phyloP scores from a whole-genome alignment of 306 rosid genomes.

The Corylus americana region DNA sequence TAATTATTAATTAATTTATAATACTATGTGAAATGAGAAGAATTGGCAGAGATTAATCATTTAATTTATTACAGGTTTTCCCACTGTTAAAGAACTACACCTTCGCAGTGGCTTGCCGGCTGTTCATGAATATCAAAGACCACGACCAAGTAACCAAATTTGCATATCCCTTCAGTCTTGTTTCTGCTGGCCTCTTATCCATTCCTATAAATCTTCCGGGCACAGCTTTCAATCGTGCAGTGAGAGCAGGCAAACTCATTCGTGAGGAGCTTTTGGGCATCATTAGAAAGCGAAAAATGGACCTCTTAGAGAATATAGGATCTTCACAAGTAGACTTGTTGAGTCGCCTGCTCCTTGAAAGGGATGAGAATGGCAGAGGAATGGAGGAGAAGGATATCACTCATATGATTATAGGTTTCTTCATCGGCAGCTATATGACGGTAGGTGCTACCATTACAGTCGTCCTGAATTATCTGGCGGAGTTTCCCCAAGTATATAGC shows the following conservation, averaged over 20 bases:
- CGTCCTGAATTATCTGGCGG: slow-evolving; percentile 10
- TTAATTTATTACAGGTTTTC: not conserved
- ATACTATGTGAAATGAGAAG: too few species aligned
- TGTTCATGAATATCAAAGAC: not conserved
- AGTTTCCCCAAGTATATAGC: slow-evolving; percentile 25
- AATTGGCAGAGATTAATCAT: too few species aligned
- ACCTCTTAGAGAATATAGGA: not conserved
- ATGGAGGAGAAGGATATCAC: slow-evolving; percentile 23
- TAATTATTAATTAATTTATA: too few species aligned
- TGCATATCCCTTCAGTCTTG: not conserved
- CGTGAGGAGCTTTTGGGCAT: slow-evolving; percentile 8
- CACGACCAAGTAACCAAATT: not conserved
- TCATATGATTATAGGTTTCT: slow-evolving; percentile 9
- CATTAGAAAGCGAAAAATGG: slow-evolving; percentile 10
- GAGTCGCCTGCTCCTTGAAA: slow-evolving; percentile 9
- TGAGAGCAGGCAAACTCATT: not conserved
- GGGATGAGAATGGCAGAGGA: not conserved
- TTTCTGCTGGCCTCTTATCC: slow-evolving; percentile 6
- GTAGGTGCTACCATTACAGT: not conserved
- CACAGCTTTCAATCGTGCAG: slow-evolving; percentile 10
- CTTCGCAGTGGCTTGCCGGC: slow-evolving; percentile 2
- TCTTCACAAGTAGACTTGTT: not conserved
- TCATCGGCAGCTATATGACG: slow-evolving; percentile 12
- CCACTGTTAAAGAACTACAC: not conserved
- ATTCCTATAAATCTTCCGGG: slow-evolving; percentile 28